Evolutionary conservation across 306 rosid genomes (phyloP).

Genomic region (Hylodesmum podocarpum): DNA sequence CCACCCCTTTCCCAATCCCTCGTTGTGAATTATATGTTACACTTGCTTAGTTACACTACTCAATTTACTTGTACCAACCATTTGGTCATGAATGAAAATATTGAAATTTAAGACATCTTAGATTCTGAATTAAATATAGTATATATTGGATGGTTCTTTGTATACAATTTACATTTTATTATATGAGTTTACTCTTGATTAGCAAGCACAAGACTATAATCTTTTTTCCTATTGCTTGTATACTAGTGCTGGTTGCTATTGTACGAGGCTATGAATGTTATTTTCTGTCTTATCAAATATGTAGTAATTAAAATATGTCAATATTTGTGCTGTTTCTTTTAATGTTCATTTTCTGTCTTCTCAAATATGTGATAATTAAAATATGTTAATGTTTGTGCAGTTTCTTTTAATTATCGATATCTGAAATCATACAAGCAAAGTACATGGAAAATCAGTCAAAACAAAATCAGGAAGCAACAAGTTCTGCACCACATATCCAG

Average conservation of each 20-base stretch:
- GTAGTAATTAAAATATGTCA: slow-evolving; percentile 2
- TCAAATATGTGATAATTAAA: slow-evolving; percentile 14
- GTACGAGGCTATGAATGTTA: background rate
- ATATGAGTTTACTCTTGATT: background rate
- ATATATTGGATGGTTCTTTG: background rate
- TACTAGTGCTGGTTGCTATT: background rate
- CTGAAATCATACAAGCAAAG: slow-evolving; percentile 8
- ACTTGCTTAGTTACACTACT: background rate
- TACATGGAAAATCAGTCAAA: slow-evolving; percentile 36
- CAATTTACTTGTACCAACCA: background rate
- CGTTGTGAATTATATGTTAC: background rate
- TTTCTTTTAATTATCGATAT: background rate
- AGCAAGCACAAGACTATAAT: background rate
- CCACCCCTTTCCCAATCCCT: background rate
- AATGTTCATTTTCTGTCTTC: background rate
- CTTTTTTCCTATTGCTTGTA: background rate
- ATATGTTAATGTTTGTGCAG: slow-evolving; percentile 26
- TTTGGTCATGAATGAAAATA: background rate
- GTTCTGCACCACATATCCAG: slow-evolving; percentile 29
- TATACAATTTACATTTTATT: slow-evolving; percentile 5
- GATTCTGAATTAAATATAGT: background rate
- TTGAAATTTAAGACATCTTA: slow-evolving; percentile 2
- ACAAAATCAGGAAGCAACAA: slow-evolving; percentile 27
- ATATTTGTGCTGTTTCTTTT: slow-evolving; percentile 30
- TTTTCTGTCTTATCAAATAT: background rate